Evolutionary conservation across 306 rosid genomes (phyloP).

Genomic region (Alnus rubra): DNA sequence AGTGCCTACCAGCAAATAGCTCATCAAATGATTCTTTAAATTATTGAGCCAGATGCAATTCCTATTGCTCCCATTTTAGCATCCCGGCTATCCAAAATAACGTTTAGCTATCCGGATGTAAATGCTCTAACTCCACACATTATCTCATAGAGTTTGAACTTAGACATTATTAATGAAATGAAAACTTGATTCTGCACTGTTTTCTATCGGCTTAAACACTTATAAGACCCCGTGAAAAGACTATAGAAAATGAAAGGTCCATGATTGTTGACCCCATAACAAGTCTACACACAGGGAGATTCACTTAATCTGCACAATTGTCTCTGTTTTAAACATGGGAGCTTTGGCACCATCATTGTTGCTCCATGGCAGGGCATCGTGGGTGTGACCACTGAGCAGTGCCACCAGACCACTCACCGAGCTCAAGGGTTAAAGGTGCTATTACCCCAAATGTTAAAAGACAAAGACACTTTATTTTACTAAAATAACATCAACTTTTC

Average conservation of each 20-base stretch:
- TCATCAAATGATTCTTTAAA: no score
- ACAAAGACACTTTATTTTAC: not conserved
- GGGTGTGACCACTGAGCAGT: conserved; percentile 31
- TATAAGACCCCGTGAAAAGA: no score
- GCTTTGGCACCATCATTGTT: conserved; percentile 33
- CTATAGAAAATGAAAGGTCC: not conserved
- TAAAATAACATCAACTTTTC: not conserved
- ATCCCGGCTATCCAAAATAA: no score
- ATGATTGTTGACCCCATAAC: conserved; percentile 13
- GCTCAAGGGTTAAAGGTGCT: not conserved
- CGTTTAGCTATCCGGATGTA: no score
- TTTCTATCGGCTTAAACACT: no score
- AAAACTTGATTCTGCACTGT: no score
- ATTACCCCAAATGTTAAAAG: not conserved
- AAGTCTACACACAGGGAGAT: conserved; percentile 1
- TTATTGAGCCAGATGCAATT: no score
- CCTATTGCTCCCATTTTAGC: no score
- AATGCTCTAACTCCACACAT: no score
- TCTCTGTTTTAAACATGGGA: conserved; percentile 23
- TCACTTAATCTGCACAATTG: not conserved
- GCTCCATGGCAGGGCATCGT: conserved; percentile 33
- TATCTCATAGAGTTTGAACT: no score
- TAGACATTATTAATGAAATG: no score
- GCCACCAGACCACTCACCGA: conserved; percentile 7
- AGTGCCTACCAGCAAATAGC: no score